Conservation (phyloP, 805 yeast genomes). For the Wickerhamiella nectarea region DNA sequence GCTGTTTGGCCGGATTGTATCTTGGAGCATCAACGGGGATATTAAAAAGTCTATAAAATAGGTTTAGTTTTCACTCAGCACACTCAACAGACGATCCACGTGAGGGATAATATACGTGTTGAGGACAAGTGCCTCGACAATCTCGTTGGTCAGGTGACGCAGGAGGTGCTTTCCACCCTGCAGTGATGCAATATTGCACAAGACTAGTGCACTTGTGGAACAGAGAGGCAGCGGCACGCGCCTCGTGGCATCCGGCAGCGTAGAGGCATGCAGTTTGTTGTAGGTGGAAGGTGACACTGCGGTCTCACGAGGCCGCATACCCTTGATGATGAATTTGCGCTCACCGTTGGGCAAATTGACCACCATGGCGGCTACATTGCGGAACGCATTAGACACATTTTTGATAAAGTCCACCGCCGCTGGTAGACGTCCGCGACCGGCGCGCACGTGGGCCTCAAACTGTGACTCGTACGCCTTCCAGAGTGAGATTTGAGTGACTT, state of each 20-base stretch:
- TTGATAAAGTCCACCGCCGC: conserved; percentile 97
- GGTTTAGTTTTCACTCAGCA: not conserved
- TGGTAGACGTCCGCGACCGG: conserved; percentile 43
- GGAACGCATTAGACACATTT: conserved; percentile 81
- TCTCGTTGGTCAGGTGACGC: conserved; percentile 13
- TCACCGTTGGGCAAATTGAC: conserved; percentile 50
- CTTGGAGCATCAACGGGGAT: conserved; percentile 17
- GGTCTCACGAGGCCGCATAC: conserved; percentile 68
- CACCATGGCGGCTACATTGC: conserved; percentile 86
- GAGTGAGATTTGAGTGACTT: conserved; percentile 85
- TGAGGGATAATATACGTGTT: conserved; percentile 19
- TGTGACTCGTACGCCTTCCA: conserved; percentile 92
- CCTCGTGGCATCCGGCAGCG: conserved; percentile 10
- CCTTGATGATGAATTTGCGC: conserved; percentile 81
- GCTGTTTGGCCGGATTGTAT: conserved; percentile 17
- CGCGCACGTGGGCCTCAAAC: conserved; percentile 47
- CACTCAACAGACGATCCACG: conserved; percentile 20
- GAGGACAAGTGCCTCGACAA: conserved; percentile 17
- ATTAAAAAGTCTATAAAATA: conserved; percentile 4
- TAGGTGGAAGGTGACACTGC: conserved; percentile 23
- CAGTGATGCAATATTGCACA: conserved; percentile 26
- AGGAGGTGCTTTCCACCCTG: conserved; percentile 20
- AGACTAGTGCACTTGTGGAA: conserved; percentile 25
- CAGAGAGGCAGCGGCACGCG: conserved; percentile 23
- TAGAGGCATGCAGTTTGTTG: conserved; percentile 6